Evolutionary conservation across 2,329 filamentous ascomycete species (phyloP), one percentile per base, ranked within the genome.

Genomic region (Phaeosphaeriaceae sp.): DNA sequence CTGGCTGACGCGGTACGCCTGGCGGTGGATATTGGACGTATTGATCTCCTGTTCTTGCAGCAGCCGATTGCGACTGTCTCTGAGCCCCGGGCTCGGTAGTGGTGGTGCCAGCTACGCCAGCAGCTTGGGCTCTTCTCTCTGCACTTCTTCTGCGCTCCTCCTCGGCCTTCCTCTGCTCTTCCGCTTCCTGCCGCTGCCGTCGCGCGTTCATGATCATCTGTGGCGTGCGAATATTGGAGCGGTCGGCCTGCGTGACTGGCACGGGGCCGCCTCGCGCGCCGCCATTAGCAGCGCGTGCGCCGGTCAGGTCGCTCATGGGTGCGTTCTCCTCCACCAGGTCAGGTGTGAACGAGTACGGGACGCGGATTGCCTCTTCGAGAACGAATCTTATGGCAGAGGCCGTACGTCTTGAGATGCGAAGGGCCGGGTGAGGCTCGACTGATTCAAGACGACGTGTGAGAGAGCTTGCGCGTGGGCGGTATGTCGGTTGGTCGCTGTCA

Each of bases 151-250:
- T 78, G 62, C 82, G 77, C 63, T 83, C 79, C 60, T 84, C 83
- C 58, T 83, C 78, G 59, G 82, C 80, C 68, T 86, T 85, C 67
- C 85, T 83, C 76, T 87, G 85, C 74, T 80, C 71, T 58, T 82
- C 80, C 81, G 80, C 75, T 57, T 75, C 80, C 66, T 88, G 92
- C 62, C 94, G 86, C 65, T 91, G 91, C 55, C 87, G 86, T 56
- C 94, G 89, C 75, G 94, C 89, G 78, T 92, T 89, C 94, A 97
- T 97, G 71, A 98, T 94, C 80, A 94, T 91, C 65, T 91, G 89
- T 17, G 94, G 94, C 35, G 93, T 94, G 67, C 90, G 88, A 60
- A 97, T 91, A 24, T 91, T 89, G 59, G 77, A 73, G 59, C 78
- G 82, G 62, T 79, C 78, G 58, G 79, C 78, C 63, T 81, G 80